Base-by-base conservation (phyloP, 106 monocot genomes). In the Amphibolis antarctica region DNA sequence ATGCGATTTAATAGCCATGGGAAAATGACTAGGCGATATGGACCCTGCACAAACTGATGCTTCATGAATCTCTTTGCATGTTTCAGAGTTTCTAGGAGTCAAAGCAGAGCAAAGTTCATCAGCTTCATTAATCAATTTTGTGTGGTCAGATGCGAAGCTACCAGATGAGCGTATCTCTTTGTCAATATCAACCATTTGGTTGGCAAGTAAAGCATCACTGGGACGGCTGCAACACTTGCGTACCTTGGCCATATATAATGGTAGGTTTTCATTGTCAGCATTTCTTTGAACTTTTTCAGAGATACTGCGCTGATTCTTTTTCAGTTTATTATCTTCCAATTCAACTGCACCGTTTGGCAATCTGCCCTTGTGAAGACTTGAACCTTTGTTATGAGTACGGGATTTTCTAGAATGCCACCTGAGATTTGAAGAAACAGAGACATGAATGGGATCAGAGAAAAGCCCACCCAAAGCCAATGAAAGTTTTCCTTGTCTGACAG, bases 371-470 rank as follows among this genome's bases (percentile, higher is more conserved):
- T 25, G 48, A 7, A 73, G 75, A 69, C 42, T 69, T 48, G 29
- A 70, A 49, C 67, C 73, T 83, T 42, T 71, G 74, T 1, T 66
- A 0, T n/a, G 79, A 20, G 91, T 85, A 20, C 91, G 98, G 27
- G 83, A 60, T 81, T 76, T 91, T 54, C 71, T 76, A 45, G 62
- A 75, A n/a, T 66, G 78, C 98, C 98, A 99, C 45, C 65, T 85
- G 30, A 87, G 78, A 44, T 30, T 64, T 44, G 84, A 72, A 76
- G 57, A 56, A 77, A 21, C 42, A 46, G 80, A 70, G 75, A 53
- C 26, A 57, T 63, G 48, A 28, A 44, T 36, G 50, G 62, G 49
- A 46, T 63, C 65, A 54, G 80, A 80, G 60, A 87, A 87, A 10
- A 87, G 60, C 54, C 76, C 62, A 48, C 66, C 47, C 15, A 98